These are phyloP conservation scores for Aspergillus puulaauensis DNA, from an alignment of 2,329 filamentous ascomycete species.

Conservation along the genomic window DNA sequence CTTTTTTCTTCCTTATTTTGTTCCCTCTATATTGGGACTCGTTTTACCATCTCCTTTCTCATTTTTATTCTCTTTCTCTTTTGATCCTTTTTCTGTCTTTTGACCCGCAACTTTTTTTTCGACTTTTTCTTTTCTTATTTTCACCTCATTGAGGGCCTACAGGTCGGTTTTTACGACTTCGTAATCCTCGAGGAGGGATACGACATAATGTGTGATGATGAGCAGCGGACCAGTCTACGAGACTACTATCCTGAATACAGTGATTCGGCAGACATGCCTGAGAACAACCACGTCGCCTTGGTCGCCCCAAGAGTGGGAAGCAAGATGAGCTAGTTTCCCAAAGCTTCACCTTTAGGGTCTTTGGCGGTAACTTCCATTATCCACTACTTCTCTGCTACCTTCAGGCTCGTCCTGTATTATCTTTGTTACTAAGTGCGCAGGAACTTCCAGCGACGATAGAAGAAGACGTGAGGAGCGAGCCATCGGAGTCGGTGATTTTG, in stretches of 20 bases:
- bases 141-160: neutral
- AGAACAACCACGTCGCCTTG: slow-evolving; percentile 1
- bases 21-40: neutral
- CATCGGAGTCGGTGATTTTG: neutral
- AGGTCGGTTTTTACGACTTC: neutral
- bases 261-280: slow-evolving; percentile 15
- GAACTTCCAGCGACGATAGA: neutral
- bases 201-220: slow-evolving; percentile 26
- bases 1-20: neutral
- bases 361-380: slow-evolving; percentile 6
- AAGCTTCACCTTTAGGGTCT: neutral
- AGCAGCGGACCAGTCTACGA: slow-evolving; percentile 16
- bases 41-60: neutral
- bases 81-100: slow-evolving; percentile 1
- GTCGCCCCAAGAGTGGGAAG: neutral
- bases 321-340: neutral
- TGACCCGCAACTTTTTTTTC: slow-evolving; percentile 7
- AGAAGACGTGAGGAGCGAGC: neutral
- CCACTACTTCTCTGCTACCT: neutral
- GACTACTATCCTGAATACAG: slow-evolving; percentile 18
- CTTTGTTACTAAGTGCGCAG: slow-evolving; percentile 12
- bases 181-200: slow-evolving; percentile 14
- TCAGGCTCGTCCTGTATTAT: slow-evolving; percentile 8
- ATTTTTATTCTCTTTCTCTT: slow-evolving; percentile 1
- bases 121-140: slow-evolving; percentile 8